Conservation (phyloP, 139 green algal species). For the Picochlorum costavermella region DNA sequence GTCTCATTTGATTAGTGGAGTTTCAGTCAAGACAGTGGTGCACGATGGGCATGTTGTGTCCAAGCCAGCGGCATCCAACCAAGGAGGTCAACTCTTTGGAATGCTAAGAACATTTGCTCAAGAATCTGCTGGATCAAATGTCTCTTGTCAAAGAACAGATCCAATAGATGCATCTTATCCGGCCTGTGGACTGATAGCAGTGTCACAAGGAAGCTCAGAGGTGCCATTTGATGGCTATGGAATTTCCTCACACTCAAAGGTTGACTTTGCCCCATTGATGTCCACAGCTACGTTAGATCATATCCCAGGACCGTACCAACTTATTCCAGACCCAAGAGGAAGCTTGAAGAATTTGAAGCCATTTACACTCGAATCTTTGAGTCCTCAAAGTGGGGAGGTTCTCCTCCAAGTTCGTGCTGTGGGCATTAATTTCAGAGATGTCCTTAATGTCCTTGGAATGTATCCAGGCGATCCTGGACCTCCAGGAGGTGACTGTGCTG, state of each 20-base stretch:
- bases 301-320: conserved; percentile 7
- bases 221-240: conserved; percentile 17
- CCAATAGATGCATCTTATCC: too few species aligned
- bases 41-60: too few species aligned
- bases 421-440: conserved; percentile 45
- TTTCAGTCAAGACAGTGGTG: too few species aligned
- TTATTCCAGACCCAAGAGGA: conserved; percentile 36
- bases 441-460: conserved; percentile 50
- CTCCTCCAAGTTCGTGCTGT: conserved; percentile 30
- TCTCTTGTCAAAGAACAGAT: too few species aligned
- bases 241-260: not conserved
- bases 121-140: not conserved
- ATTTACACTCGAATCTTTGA: conserved; percentile 1
- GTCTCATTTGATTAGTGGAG: too few species aligned
- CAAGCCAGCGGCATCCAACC: not conserved
- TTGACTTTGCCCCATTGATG: conserved; percentile 8
- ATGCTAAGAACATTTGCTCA: conserved; percentile 15
- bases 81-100: conserved; percentile 11
- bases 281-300: not conserved
- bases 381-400: conserved; percentile 7
- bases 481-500: conserved; percentile 43
- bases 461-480: conserved; percentile 38
- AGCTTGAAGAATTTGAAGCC: conserved; percentile 39
- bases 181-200: too few species aligned
- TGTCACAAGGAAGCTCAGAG: not conserved